phyloP scores from a whole-genome alignment of 306 rosid species.

The Quercus cerris region DNA sequence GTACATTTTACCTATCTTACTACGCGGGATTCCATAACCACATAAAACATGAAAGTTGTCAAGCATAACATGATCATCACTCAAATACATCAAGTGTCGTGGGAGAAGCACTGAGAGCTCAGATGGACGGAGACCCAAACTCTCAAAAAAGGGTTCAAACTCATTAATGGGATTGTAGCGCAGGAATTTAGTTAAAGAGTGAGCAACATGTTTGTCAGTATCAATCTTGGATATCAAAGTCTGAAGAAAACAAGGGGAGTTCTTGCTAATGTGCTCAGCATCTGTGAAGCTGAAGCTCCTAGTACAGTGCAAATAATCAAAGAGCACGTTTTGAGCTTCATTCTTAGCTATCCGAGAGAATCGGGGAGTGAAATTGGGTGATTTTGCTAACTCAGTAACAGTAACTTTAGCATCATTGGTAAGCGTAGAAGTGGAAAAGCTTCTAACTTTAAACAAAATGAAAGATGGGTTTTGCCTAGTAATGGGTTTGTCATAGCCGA shows the following conservation, averaged over 20 bases:
- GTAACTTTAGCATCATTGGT: constrained; percentile 14
- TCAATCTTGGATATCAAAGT: constrained; percentile 38
- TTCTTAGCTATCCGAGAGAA: constrained; percentile 32
- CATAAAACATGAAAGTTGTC: constrained; percentile 55
- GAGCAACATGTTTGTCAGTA: constrained; percentile 33
- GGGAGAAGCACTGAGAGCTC: constrained; percentile 53
- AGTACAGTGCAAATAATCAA: constrained; percentile 65
- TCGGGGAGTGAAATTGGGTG: constrained; percentile 12
- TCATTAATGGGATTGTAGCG: constrained; percentile 73
- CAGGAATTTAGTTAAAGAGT: constrained; percentile 39
- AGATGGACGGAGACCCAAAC: constrained; percentile 55
- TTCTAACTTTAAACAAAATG: constrained; percentile 19
- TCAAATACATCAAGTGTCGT: constrained; percentile 37
- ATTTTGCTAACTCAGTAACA: constrained; percentile 1
- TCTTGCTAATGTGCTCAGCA: constrained; percentile 70
- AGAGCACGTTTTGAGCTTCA: constrained; percentile 46
- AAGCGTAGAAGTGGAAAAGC: constrained; percentile 18
- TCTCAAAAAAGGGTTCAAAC: constrained; percentile 82
- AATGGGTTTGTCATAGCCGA: constrained; percentile 12
- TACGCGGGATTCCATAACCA: constrained; percentile 58
- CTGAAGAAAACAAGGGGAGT: constrained; percentile 59
- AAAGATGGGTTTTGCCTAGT: constrained; percentile 25
- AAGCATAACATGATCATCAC: constrained; percentile 51
- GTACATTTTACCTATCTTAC: constrained; percentile 60
- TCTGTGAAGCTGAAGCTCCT: constrained; percentile 48